phyloP scores from a whole-genome alignment of 331 rosid species.

The Pyrus hybrid region DNA sequence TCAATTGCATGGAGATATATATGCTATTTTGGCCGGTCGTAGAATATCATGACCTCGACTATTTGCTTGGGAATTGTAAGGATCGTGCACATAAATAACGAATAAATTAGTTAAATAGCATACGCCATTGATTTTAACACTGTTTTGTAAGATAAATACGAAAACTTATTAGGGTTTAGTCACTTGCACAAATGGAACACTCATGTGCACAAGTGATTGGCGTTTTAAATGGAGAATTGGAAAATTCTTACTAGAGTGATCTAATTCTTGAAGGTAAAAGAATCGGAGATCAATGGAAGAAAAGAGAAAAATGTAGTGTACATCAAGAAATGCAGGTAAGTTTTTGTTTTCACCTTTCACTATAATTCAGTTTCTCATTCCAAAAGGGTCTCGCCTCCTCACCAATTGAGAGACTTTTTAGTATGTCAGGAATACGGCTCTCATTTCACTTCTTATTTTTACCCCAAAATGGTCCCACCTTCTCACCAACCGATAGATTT shows the following conservation, averaged over 20 bases:
- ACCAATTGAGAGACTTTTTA: no score
- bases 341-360: slow-evolving; percentile 1
- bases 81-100: background rate
- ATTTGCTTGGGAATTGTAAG: no score
- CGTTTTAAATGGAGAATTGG: background rate
- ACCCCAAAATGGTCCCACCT: slow-evolving; percentile 17
- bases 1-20: background rate
- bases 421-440: no score
- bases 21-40: background rate
- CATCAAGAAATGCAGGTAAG: slow-evolving; percentile 82
- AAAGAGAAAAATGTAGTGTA: slow-evolving; percentile 69
- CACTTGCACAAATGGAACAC: background rate
- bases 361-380: background rate
- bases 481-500: slow-evolving; percentile 21
- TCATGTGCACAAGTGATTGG: background rate
- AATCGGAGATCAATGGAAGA: slow-evolving; percentile 64
- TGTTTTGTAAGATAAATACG: background rate
- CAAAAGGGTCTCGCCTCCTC: no score
- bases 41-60: background rate
- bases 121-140: background rate
- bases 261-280: slow-evolving; percentile 49
- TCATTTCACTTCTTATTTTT: background rate
- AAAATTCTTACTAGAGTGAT: slow-evolving; percentile 6
- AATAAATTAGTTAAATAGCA: background rate
- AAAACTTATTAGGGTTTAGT: background rate